A percentile compares a stretch with the other conserved stretches of the same genome.
Conservation (phyloP, 2,329 filamentous ascomycete species). For the Hortaea werneckii region DNA sequence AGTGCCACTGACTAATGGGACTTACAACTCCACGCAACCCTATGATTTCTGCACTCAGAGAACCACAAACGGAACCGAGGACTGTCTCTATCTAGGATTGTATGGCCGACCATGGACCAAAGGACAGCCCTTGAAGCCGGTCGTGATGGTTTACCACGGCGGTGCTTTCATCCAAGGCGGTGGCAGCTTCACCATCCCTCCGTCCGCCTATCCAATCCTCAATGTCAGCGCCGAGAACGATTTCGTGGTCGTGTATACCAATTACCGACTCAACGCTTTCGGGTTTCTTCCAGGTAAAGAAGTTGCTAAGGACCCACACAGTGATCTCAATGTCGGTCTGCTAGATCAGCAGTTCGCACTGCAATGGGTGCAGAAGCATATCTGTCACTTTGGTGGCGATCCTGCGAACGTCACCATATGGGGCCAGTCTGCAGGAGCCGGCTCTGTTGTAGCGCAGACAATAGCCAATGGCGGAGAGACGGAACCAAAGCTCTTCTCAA, state of each 20-base stretch:
- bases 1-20: slow-evolving; percentile 34
- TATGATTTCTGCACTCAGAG: slow-evolving; percentile 13
- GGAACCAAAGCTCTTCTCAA: slow-evolving; percentile 37
- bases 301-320: slow-evolving; percentile 18
- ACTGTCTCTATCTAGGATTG: slow-evolving; percentile 36
- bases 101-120: slow-evolving; percentile 48
- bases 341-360: slow-evolving; percentile 27
- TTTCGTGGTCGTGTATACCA: slow-evolving; percentile 40
- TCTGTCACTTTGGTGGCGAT: slow-evolving; percentile 26
- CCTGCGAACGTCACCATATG: slow-evolving; percentile 26
- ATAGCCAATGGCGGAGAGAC: slow-evolving; percentile 41
- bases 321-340: slow-evolving; percentile 24
- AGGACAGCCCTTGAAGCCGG: slow-evolving; percentile 40
- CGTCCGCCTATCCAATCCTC: slow-evolving; percentile 47
- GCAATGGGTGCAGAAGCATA: slow-evolving; percentile 29
- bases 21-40: slow-evolving; percentile 46
- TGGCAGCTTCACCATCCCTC: slow-evolving; percentile 46
- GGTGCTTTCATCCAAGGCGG: slow-evolving; percentile 52
- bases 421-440: slow-evolving; percentile 25
- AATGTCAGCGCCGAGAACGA: slow-evolving; percentile 44
- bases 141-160: slow-evolving; percentile 52
- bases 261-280: slow-evolving; percentile 41
- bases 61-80: slow-evolving; percentile 29
- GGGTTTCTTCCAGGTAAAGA: slow-evolving; percentile 30
- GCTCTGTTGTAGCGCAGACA: slow-evolving; percentile 43